phyloP scores from a whole-genome alignment of 108 stramenopile genomes.

The Aurantiochytrium sp. region DNA sequence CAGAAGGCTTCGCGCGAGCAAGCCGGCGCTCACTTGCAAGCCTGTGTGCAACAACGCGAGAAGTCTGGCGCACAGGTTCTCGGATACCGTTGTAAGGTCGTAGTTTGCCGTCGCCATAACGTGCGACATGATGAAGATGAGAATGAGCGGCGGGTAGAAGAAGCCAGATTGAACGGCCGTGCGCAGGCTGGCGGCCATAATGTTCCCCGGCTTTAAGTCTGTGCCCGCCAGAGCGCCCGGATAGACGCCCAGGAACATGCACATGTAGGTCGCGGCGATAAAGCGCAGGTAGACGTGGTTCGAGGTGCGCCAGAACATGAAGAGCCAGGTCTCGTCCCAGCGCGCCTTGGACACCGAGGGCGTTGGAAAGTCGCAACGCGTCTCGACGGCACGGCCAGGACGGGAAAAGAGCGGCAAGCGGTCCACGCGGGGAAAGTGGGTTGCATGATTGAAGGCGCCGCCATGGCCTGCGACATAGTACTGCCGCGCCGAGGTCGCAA shows the following conservation, averaged over 20 bases:
- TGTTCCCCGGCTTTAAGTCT: too few relatives aligned
- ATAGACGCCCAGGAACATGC: not conserved
- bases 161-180: not conserved
- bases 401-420: not conserved
- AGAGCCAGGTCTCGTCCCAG: not conserved
- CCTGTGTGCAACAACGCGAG: not conserved
- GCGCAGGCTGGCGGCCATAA: not conserved
- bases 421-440: not conserved
- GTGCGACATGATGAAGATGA: not conserved
- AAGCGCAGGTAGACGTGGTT: not conserved
- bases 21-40: not conserved
- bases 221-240: not conserved
- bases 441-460: constrained; percentile 2
- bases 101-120: not conserved
- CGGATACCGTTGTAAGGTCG: not conserved
- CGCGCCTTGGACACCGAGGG: not conserved
- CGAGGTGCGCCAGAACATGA: not conserved
- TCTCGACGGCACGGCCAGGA: not conserved
- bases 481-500: not conserved
- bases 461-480: not conserved
- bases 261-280: not conserved
- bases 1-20: not conserved
- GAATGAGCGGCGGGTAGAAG: not conserved
- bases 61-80: not conserved
- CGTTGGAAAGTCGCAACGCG: not conserved